These are phyloP conservation scores for Agapanthus africanus DNA, from an alignment of 106 monocot species.

Conservation along the genomic window DNA sequence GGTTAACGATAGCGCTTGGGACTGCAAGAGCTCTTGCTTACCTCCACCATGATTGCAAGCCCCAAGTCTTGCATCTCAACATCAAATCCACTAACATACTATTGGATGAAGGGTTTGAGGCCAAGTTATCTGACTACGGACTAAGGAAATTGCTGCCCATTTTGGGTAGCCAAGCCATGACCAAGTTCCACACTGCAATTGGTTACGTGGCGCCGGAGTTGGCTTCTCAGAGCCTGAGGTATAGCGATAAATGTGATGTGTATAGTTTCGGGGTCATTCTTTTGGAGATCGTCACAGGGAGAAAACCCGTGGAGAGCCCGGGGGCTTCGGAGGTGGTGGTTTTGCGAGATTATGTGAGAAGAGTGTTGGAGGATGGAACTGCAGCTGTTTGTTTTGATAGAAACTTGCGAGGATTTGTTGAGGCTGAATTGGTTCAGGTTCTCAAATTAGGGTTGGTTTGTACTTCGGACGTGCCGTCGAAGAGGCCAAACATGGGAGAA, in stretches of 20 bases:
- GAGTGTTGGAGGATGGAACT: constrained; percentile 57
- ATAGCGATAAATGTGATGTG: constrained; percentile 90
- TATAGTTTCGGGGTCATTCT: constrained; percentile 91
- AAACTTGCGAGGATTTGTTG: constrained; percentile 44
- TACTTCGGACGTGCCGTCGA: constrained; percentile 49
- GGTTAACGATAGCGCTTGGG: constrained; percentile 68
- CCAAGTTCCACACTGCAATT: constrained; percentile 57
- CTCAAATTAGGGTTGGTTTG: constrained; percentile 91
- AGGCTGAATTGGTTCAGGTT: constrained; percentile 81
- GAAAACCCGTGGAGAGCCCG: constrained; percentile 71
- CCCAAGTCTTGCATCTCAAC: constrained; percentile 74
- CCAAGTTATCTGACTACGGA: constrained; percentile 87
- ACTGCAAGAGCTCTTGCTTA: constrained; percentile 78
- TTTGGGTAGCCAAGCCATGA: constrained; percentile 34
- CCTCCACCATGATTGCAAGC: constrained; percentile 95
- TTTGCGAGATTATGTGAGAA: constrained; percentile 60
- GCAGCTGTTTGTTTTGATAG: constrained; percentile 67
- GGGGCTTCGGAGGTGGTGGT: constrained; percentile 53
- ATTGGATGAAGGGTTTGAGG: constrained; percentile 54
- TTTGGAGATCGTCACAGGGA: constrained; percentile 82
- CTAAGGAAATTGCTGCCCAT: constrained; percentile 73
- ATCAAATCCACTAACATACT: constrained; percentile 87
- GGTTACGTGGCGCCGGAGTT: constrained; percentile 93
- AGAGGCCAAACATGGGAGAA: constrained; percentile 87
- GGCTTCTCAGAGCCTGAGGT: constrained; percentile 67